Evolutionary conservation across 345 rosid genomes (phyloP).

Genomic region (Lenwebbia sp.): DNA sequence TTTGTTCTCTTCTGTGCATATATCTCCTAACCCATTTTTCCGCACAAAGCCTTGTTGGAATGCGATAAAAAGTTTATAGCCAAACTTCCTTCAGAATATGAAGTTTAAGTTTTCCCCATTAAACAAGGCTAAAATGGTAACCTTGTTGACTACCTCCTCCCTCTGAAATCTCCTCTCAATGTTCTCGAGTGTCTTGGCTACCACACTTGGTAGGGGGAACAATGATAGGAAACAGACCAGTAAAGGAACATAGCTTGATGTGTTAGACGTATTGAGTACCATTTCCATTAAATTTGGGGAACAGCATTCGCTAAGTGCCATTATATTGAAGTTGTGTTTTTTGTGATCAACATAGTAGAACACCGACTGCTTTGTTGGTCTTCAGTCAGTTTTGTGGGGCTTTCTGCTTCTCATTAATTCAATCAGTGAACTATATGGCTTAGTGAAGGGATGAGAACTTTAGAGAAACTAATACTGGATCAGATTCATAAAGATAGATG

Average conservation of each 20-base stretch:
- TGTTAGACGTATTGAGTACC: background rate
- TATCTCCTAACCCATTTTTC: background rate
- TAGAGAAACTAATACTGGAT: background rate
- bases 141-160: background rate
- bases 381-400: background rate
- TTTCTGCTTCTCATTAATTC: background rate
- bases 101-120: background rate
- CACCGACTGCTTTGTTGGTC: background rate
- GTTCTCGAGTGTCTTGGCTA: background rate
- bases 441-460: background rate
- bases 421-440: background rate
- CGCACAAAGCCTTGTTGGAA: background rate
- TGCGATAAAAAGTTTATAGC: background rate
- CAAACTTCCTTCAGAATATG: background rate
- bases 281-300: background rate
- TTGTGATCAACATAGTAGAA: background rate
- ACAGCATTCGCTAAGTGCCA: background rate
- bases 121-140: background rate
- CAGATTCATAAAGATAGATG: background rate
- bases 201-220: background rate
- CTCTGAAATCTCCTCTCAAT: background rate
- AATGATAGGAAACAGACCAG: background rate
- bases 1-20: background rate
- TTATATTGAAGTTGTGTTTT: background rate
- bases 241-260: background rate